These are phyloP conservation scores for Xeromyces bisporus DNA, from an alignment of 495 filamentous ascomycete genomes.

Conservation along the genomic window DNA sequence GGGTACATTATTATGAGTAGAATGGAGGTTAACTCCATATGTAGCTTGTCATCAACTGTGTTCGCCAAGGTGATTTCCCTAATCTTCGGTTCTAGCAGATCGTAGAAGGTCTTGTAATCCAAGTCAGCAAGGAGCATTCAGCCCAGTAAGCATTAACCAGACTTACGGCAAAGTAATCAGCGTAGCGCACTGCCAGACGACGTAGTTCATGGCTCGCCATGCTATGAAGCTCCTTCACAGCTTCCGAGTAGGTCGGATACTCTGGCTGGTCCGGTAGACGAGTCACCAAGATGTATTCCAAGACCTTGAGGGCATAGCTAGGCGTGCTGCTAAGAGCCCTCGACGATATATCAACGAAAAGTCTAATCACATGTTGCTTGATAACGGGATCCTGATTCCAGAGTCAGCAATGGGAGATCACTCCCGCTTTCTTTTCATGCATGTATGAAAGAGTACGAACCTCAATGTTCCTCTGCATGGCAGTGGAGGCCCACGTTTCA, in stretches of 20 bases:
- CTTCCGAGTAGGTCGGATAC: constrained; percentile 62
- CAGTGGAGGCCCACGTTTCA: constrained; percentile 61
- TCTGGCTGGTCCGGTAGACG: constrained; percentile 50
- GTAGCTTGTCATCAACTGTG: constrained; percentile 55
- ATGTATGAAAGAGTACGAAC: constrained; percentile 13
- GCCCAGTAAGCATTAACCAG: background rate
- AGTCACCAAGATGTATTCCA: constrained; percentile 79
- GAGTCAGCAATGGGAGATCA: background rate
- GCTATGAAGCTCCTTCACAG: constrained; percentile 73
- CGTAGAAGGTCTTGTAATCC: constrained; percentile 50
- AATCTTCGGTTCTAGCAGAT: constrained; percentile 67
- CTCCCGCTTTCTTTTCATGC: background rate
- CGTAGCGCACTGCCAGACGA: constrained; percentile 73
- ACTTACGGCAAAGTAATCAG: constrained; percentile 64
- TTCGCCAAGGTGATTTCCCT: constrained; percentile 60
- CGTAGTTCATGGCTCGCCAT: constrained; percentile 75
- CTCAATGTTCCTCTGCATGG: constrained; percentile 63
- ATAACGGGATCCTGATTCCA: constrained; percentile 59
- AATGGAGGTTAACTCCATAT: constrained; percentile 49
- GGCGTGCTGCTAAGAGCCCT: constrained; percentile 62
- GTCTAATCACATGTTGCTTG: constrained; percentile 64
- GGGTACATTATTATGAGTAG: constrained; percentile 77
- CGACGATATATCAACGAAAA: constrained; percentile 71
- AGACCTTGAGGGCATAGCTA: constrained; percentile 65
- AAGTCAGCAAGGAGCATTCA: constrained; percentile 5